Conservation (phyloP, 257 asterid species). For the Solanum rostratum region DNA sequence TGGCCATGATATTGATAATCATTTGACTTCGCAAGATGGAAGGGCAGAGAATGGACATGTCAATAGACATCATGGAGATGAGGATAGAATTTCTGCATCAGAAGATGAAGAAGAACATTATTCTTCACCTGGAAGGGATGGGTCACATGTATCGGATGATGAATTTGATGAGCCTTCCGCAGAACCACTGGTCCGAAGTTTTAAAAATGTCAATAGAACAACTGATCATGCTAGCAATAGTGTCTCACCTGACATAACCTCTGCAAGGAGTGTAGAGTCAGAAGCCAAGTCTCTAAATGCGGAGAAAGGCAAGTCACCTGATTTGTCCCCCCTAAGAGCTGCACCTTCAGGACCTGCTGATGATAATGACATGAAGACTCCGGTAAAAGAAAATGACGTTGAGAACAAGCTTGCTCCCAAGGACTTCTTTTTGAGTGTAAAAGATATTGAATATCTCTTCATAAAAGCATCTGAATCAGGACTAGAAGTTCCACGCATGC, state of each 20-base stretch:
- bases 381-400: slow-evolving; percentile 33
- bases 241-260: slow-evolving; percentile 15
- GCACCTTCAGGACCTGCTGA: slow-evolving; percentile 40
- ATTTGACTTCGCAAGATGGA: slow-evolving; percentile 36
- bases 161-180: slow-evolving; percentile 82
- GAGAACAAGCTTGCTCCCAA: slow-evolving; percentile 58
- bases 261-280: slow-evolving; percentile 11
- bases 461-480: slow-evolving; percentile 92
- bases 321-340: slow-evolving; percentile 54
- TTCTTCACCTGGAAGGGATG: slow-evolving; percentile 39
- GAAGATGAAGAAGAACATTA: slow-evolving; percentile 38
- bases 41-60: slow-evolving; percentile 21
- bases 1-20: slow-evolving; percentile 52
- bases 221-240: slow-evolving; percentile 16
- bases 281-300: slow-evolving; percentile 40
- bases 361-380: slow-evolving; percentile 38
- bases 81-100: slow-evolving; percentile 28
- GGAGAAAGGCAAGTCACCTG: slow-evolving; percentile 48
- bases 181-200: slow-evolving; percentile 69
- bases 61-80: slow-evolving; percentile 20
- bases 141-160: slow-evolving; percentile 71
- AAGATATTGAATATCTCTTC: slow-evolving; percentile 69
- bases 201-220: slow-evolving; percentile 54
- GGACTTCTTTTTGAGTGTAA: slow-evolving; percentile 74
- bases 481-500: slow-evolving; percentile 91